These are phyloP conservation scores for Canariomyces notabilis DNA, from an alignment of 2,329 filamentous ascomycete species.

Conservation along the genomic window DNA sequence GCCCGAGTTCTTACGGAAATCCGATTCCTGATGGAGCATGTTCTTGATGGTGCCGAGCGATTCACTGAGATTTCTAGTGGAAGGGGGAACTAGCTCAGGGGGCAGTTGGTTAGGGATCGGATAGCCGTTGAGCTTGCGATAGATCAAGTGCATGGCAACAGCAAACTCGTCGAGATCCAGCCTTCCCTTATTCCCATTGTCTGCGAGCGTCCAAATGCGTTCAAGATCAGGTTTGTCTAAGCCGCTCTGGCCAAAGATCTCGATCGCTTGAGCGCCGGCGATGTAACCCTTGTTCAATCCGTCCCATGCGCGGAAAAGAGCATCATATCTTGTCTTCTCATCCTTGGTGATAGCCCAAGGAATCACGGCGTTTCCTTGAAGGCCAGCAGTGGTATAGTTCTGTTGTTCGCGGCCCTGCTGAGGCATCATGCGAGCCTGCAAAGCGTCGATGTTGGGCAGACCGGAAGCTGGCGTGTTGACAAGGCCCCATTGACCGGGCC, in stretches of 20 bases:
- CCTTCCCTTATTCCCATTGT: conserved; percentile 89
- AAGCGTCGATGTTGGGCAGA: conserved; percentile 85
- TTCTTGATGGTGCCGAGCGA: conserved; percentile 92
- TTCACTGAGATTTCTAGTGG: conserved; percentile 85
- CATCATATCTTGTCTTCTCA: conserved; percentile 94
- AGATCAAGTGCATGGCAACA: conserved; percentile 98
- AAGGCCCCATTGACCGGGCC: conserved; percentile 95
- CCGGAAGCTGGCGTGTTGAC: conserved; percentile 89
- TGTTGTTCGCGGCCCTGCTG: conserved; percentile 85
- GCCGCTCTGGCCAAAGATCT: conserved; percentile 95
- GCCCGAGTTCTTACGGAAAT: conserved; percentile 81
- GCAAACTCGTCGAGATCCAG: conserved; percentile 96
- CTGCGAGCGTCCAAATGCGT: conserved; percentile 88
- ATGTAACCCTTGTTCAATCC: conserved; percentile 90
- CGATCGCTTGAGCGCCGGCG: conserved; percentile 85
- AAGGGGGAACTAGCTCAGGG: conserved; percentile 88
- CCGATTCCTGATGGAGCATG: conserved; percentile 82
- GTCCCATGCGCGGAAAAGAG: conserved; percentile 94
- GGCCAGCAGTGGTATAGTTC: conserved; percentile 74
- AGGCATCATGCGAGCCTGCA: conserved; percentile 95
- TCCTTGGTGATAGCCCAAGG: conserved; percentile 99
- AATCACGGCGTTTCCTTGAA: conserved; percentile 90
- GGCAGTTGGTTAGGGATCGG: conserved; percentile 83
- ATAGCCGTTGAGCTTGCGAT: conserved; percentile 93
- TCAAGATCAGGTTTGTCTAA: conserved; percentile 87